Percentiles rank a stretch among this genome's conserved stretches.
These are phyloP conservation scores for Penicillium waksmanii DNA, from an alignment of 495 filamentous ascomycete species.

Conservation along the genomic window DNA sequence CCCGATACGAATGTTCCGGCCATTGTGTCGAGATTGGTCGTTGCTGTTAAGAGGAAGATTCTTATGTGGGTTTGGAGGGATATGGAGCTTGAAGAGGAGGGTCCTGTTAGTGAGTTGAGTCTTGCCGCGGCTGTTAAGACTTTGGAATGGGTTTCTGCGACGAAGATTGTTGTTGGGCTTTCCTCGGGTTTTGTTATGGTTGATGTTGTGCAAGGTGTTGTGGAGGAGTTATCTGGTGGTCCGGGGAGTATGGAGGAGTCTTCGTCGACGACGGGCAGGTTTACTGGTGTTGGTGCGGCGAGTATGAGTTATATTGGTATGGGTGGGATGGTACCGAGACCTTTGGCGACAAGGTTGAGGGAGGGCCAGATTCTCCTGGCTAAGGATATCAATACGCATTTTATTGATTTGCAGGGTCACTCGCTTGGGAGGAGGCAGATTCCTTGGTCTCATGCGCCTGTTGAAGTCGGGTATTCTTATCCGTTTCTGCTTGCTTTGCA, in stretches of 20 bases:
- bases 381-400: slow-evolving; percentile 94
- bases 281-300: slow-evolving; percentile 67
- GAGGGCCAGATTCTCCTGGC: slow-evolving; percentile 86
- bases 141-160: slow-evolving; percentile 86
- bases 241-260: slow-evolving; percentile 71
- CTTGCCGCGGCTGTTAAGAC: slow-evolving; percentile 79
- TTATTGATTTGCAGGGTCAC: slow-evolving; percentile 82
- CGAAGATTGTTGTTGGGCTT: slow-evolving; percentile 83
- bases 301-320: slow-evolving; percentile 97
- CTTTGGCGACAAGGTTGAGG: slow-evolving; percentile 77
- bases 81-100: slow-evolving; percentile 75
- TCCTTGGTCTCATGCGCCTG: slow-evolving; percentile 86
- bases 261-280: slow-evolving; percentile 48
- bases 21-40: slow-evolving; percentile 87
- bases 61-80: slow-evolving; percentile 95
- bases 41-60: slow-evolving; percentile 88
- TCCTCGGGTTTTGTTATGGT: slow-evolving; percentile 87
- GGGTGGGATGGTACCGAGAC: slow-evolving; percentile 86
- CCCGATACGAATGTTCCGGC: slow-evolving; percentile 80
- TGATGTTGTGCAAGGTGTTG: slow-evolving; percentile 71
- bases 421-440: slow-evolving; percentile 83
- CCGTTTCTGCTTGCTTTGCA: slow-evolving; percentile 92
- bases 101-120: slow-evolving; percentile 66
- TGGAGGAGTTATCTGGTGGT: slow-evolving; percentile 72
- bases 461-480: slow-evolving; percentile 91